These are phyloP conservation scores for Casuarina glauca DNA, from an alignment of 306 rosid species.

Conservation along the genomic window DNA sequence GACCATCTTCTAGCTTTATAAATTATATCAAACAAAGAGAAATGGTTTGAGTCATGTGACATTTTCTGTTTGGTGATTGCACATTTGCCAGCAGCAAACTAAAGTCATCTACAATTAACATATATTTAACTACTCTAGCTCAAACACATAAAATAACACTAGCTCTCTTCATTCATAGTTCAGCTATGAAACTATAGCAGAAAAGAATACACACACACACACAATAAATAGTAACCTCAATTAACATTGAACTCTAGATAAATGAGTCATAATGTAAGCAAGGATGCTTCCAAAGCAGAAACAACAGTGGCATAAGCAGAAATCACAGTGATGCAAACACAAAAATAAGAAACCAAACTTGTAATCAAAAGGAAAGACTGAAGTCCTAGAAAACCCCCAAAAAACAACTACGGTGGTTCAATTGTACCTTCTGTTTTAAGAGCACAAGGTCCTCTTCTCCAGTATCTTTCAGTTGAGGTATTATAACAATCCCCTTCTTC, in stretches of 20 bases:
- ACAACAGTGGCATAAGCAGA: not conserved
- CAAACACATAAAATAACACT: not conserved
- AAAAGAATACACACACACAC: not conserved
- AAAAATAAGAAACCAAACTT: not conserved
- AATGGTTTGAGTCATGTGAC: constrained; percentile 33
- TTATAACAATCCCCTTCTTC: constrained; percentile 74
- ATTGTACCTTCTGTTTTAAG: constrained; percentile 82
- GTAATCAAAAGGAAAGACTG: not conserved
- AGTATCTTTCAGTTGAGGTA: constrained; percentile 72
- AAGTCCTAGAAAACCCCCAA: constrained; percentile 3
- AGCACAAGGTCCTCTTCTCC: constrained; percentile 71
- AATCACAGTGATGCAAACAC: not conserved
- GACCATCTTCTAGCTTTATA: constrained; percentile 92
- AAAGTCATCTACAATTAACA: not conserved
- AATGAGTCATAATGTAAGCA: not conserved
- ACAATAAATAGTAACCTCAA: not conserved
- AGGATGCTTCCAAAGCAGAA: not conserved
- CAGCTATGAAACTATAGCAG: not conserved
- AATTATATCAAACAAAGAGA: constrained; percentile 38
- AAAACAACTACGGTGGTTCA: constrained; percentile 21
- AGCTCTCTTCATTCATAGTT: not conserved
- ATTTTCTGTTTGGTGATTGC: not conserved
- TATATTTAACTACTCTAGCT: not conserved
- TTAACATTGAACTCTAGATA: not conserved
- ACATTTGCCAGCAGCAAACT: not conserved